Percentiles rank a stretch among this genome's conserved stretches.
Evolutionary conservation across 1,284 basidiomycete genomes (phyloP).

Genomic region (Rhodotorula sp.): DNA sequence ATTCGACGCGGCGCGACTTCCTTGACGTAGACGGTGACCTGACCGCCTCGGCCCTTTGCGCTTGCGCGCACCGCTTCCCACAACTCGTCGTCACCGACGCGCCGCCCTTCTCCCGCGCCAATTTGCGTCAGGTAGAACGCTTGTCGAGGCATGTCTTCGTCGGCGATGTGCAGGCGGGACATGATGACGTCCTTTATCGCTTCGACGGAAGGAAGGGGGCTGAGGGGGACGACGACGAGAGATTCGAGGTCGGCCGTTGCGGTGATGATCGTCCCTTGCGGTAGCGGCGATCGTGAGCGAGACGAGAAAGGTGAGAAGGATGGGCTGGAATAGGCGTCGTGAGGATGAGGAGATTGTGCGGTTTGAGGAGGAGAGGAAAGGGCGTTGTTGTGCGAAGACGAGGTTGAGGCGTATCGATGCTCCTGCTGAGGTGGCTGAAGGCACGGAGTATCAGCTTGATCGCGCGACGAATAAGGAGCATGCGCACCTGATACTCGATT

Average conservation of each 20-base stretch:
- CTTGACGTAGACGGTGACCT: conserved; percentile 73
- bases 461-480: too few relatives aligned
- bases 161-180: conserved; percentile 74
- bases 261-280: conserved; percentile 58
- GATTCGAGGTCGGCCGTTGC: conserved; percentile 80
- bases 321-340: background rate
- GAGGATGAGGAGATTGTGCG: background rate
- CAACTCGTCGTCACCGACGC: conserved; percentile 65
- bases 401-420: background rate
- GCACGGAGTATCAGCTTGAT: too few relatives aligned
- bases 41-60: conserved; percentile 26
- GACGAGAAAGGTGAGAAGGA: background rate
- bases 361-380: background rate
- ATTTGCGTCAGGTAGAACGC: conserved; percentile 84
- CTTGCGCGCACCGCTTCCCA: conserved; percentile 64
- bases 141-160: conserved; percentile 72
- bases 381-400: background rate
- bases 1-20: conserved; percentile 59
- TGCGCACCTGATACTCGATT: too few relatives aligned
- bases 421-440: too few relatives aligned
- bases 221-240: conserved; percentile 74
- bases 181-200: conserved; percentile 82
- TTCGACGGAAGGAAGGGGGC: conserved; percentile 63
- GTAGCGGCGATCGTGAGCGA: background rate
- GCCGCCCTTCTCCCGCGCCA: conserved; percentile 67